Evolutionary conservation across 345 rosid genomes (phyloP), one percentile per base, ranked within the genome.

Genomic region (Lepidium aucheri): DNA sequence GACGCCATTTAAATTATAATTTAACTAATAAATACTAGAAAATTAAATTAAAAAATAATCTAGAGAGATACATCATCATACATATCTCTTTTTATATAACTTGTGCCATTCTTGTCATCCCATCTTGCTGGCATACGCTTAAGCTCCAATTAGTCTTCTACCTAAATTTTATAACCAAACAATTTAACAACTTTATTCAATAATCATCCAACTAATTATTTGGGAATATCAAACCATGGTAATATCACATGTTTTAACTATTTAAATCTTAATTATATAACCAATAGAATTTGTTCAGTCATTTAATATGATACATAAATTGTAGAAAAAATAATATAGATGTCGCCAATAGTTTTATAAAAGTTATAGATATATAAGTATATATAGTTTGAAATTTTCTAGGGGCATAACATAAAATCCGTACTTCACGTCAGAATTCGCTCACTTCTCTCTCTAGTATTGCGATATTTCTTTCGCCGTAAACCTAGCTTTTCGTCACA

Each of bases 121-220:
- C 35, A 64, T 50, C 60, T 56, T 64, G 60, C 66, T 65, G 71
- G 22, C 71, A 72, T 65, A 64, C 65, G 66, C 66, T 72, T 72
- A 61, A 61, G 54, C 49, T 33, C 32, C 30, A 28, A 71, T 13
- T 50, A 28, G 57, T 41, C 51, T 13, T 63, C 13, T n/a, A 39
- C 59, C 22, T 20, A 49, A 58, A 26, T 35, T 54, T 14, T 13
- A 35, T 53, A 50, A 34, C 18, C 38, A 43, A 44, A 6, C 40
- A 53, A 3, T 55, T 26, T 24, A 24, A 42, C 8, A 15, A 7
- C 3, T 8, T 28, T 51, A 2, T 8, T 22, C 9, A 20, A 34
- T 24, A 13, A 12, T 8, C 6, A 58, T 32, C 28, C 30, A 36
- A 16, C 60, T 28, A 20, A 20, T 20, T 40, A 26, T 11, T 1